Conservation (phyloP, 2,329 filamentous ascomycete species). For the Calonectria fujianensis region DNA sequence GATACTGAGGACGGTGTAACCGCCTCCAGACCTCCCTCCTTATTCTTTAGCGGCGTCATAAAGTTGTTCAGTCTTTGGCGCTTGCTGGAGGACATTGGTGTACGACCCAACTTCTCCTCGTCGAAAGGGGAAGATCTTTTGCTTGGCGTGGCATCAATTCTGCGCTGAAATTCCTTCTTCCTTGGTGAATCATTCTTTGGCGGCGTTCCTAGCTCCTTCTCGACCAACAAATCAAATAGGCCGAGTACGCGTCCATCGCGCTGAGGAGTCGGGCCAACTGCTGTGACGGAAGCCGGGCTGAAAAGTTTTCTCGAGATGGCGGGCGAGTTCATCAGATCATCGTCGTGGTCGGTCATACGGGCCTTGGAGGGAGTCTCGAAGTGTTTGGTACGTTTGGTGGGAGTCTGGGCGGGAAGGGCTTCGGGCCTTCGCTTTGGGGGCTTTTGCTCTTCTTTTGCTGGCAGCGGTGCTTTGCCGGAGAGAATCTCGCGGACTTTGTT, state of each 20-base stretch:
- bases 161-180: slow-evolving; percentile 48
- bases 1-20: slow-evolving; percentile 71
- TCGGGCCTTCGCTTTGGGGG: slow-evolving; percentile 66
- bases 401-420: slow-evolving; percentile 63
- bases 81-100: slow-evolving; percentile 75
- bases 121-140: slow-evolving; percentile 62
- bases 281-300: slow-evolving; percentile 74
- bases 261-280: slow-evolving; percentile 86
- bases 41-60: slow-evolving; percentile 77
- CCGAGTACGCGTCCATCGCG: slow-evolving; percentile 85
- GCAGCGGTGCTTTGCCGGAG: slow-evolving; percentile 69
- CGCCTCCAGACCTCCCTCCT: slow-evolving; percentile 61
- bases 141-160: slow-evolving; percentile 66
- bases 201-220: slow-evolving; percentile 70
- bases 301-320: slow-evolving; percentile 76
- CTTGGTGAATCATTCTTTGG: slow-evolving; percentile 62
- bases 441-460: slow-evolving; percentile 61
- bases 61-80: slow-evolving; percentile 78
- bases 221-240: slow-evolving; percentile 82
- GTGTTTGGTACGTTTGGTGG: slow-evolving; percentile 70
- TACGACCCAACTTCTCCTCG: slow-evolving; percentile 63
- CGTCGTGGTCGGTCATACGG: slow-evolving; percentile 57
- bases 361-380: slow-evolving; percentile 69
- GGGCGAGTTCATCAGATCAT: slow-evolving; percentile 72
- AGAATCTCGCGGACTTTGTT: slow-evolving; percentile 78